Conservation (phyloP, 148 eudicot species). For the Rhododendron griersonianum region DNA sequence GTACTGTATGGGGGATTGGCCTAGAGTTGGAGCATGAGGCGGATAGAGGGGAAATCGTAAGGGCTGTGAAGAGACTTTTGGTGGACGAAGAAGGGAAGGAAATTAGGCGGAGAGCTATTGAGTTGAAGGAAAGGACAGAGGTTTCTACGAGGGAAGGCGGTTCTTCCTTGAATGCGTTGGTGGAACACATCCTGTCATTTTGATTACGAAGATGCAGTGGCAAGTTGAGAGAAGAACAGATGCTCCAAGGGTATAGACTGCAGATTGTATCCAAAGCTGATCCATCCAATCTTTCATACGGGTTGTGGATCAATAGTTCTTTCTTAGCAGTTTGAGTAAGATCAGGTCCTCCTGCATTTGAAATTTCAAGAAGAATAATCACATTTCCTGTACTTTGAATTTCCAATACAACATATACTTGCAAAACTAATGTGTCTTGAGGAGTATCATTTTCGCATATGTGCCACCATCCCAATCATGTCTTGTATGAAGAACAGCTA, state of each 20-base stretch:
- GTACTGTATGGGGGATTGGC: background rate
- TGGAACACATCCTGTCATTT: background rate
- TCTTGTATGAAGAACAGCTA: background rate
- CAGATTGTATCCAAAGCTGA: background rate
- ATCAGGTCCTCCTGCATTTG: background rate
- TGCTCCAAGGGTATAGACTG: background rate
- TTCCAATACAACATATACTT: background rate
- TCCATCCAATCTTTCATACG: background rate
- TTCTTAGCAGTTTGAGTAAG: background rate
- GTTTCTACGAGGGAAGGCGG: slow-evolving; percentile 11
- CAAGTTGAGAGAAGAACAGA: background rate
- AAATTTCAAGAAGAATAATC: background rate
- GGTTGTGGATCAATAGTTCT: background rate
- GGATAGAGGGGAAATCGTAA: background rate
- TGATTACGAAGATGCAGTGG: background rate
- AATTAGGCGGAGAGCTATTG: slow-evolving; percentile 1
- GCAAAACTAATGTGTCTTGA: background rate
- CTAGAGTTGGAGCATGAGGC: background rate
- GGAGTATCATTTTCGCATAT: background rate
- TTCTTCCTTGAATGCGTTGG: slow-evolving; percentile 7
- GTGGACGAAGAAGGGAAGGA: slow-evolving; percentile 12
- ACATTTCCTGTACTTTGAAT: background rate
- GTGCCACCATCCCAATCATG: background rate
- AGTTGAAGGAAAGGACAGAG: background rate
- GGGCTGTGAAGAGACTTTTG: slow-evolving; percentile 11